Base-by-base conservation (phyloP, 2,329 filamentous ascomycete genomes). In the Fusarium chlamydosporum region DNA sequence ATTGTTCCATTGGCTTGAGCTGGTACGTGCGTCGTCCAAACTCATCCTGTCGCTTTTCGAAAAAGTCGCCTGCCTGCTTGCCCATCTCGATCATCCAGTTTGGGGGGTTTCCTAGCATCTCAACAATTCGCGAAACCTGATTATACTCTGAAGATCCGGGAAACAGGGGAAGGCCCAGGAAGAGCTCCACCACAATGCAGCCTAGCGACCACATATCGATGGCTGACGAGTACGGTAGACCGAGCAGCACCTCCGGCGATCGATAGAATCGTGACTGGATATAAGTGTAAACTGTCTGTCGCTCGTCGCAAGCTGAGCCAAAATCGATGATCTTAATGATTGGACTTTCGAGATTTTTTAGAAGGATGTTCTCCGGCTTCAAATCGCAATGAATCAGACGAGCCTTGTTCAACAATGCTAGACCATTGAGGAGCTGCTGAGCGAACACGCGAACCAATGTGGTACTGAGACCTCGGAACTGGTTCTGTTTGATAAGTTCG, bases 281-380 rank as follows among this genome's bases (percentile, higher is more conserved):
- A 79, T 99, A 99, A 7, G 96, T 99, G 79, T 99, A 99, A 29
- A 99, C 96, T 1, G 96, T 99, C 79, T 99, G 96, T 51, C 96
- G 90, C 81, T 99, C 96, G 79, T 99, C 96, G 79, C 96, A 99
- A 15, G 96, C 96, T 37, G 96, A 99, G 42, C 96, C 96, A 77
- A 99, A 99, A 85, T 99, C 96, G 78, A 99, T 99, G 76, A 99
- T 97, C 80, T 99, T 99, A 86, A 99, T 99, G 72, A 99, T 98
- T 4, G 96, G 96, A 75, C 95, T 98, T 79, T 99, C 96, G 41
- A 99, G 89, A 77, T 99, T 99, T 81, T 99, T 99, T 55, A 99
- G 84, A 42, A 99, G 82, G 60, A 99, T 99, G 74, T 99, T 99
- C 80, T 99, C 96, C 1, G 96, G 96, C 79, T 99, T 99, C 78